These are phyloP conservation scores for Barnettozyma sp. DNA, from an alignment of 805 yeast species.

Conservation along the genomic window DNA sequence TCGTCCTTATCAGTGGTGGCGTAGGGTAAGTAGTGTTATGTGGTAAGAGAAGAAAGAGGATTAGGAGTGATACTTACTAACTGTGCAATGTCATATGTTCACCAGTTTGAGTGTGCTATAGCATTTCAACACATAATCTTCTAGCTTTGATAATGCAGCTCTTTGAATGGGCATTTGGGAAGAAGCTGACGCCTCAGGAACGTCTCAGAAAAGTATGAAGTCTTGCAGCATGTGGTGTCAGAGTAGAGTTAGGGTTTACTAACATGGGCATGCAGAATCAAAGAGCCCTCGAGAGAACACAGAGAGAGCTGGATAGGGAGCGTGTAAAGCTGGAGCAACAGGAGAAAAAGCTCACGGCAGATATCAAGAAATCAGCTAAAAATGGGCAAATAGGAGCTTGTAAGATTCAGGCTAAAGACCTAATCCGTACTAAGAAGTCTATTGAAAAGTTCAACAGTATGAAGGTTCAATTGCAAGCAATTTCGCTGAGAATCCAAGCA, in stretches of 20 bases:
- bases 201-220: conserved; percentile 66
- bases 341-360: conserved; percentile 79
- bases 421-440: conserved; percentile 77
- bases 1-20: no score
- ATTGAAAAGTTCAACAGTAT: conserved; percentile 82
- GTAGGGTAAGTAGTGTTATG: no score
- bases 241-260: no score
- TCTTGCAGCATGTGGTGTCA: no score
- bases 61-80: no score
- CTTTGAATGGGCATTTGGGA: conserved; percentile 95
- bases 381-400: conserved; percentile 84
- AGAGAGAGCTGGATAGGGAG: conserved; percentile 87
- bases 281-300: conserved; percentile 89
- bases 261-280: conserved; percentile 51
- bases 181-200: conserved; percentile 90
- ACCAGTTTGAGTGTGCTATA: no score
- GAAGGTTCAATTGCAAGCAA: conserved; percentile 95
- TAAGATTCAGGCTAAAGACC: conserved; percentile 91
- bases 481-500: conserved; percentile 81
- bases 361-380: conserved; percentile 88
- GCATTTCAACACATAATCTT: no score
- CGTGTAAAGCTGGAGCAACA: conserved; percentile 79
- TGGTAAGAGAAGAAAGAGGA: no score
- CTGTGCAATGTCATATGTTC: no score
- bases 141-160: conserved; percentile 46